phyloP scores from a whole-genome alignment of 2,329 filamentous ascomycete genomes.

The Aspergillus pseudoterreus region DNA sequence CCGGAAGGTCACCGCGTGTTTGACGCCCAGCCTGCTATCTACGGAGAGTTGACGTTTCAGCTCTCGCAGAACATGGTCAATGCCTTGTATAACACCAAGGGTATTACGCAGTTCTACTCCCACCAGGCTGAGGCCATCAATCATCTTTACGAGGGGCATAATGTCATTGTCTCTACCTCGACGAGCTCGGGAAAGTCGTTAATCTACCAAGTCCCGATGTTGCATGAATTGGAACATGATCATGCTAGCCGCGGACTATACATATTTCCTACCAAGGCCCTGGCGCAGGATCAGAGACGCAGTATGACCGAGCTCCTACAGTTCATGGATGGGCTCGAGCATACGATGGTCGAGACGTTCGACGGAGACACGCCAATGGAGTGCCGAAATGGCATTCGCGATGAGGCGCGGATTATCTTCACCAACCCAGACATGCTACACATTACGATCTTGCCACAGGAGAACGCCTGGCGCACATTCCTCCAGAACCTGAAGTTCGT shows the following conservation, averaged over 20 bases:
- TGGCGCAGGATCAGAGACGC: constrained; percentile 89
- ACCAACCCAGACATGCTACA: constrained; percentile 99
- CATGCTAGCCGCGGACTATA: constrained; percentile 81
- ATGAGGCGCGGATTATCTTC: constrained; percentile 88
- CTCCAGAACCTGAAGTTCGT: constrained; percentile 87
- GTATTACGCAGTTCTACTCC: constrained; percentile 80
- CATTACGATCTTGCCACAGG: constrained; percentile 86
- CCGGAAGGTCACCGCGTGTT: constrained; percentile 90
- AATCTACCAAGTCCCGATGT: constrained; percentile 94
- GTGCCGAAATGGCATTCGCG: constrained; percentile 73
- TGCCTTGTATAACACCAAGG: constrained; percentile 85
- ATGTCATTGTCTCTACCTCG: constrained; percentile 91
- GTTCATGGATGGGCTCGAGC: constrained; percentile 74
- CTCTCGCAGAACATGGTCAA: constrained; percentile 93
- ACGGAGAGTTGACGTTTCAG: constrained; percentile 78
- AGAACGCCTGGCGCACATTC: constrained; percentile 83
- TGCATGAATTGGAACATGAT: constrained; percentile 81
- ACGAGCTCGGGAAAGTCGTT: constrained; percentile 96
- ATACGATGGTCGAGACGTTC: constrained; percentile 82
- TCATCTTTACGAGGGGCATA: constrained; percentile 70
- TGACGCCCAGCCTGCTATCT: constrained; percentile 75
- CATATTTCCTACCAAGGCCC: constrained; percentile 94
- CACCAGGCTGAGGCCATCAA: constrained; percentile 96
- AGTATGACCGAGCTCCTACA: constrained; percentile 80
- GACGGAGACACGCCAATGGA: constrained; percentile 89